These are phyloP conservation scores for Alloteropsis semialata DNA, from an alignment of 176 grass and related monocot species.

Conservation along the genomic window DNA sequence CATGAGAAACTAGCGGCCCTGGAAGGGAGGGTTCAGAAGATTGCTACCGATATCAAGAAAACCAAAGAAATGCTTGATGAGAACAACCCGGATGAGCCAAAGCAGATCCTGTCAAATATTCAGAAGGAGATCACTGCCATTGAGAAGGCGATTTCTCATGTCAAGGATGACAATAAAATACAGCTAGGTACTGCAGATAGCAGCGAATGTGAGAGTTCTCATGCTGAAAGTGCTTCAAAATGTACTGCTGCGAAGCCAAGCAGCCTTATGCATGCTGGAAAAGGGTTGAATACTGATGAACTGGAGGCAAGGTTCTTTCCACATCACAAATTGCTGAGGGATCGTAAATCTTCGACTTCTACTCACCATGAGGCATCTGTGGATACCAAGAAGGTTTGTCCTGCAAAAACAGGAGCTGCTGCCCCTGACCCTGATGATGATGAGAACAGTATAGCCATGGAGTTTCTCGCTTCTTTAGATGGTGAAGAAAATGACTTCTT, in stretches of 20 bases:
- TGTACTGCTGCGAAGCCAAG: slow-evolving; percentile 17
- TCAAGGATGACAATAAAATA: slow-evolving; percentile 55
- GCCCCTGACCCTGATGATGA: slow-evolving; percentile 18
- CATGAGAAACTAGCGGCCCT: slow-evolving; percentile 78
- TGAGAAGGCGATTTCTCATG: slow-evolving; percentile 81
- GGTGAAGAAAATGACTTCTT: slow-evolving; percentile 48
- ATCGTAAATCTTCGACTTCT: slow-evolving; percentile 29
- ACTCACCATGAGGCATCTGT: slow-evolving; percentile 29
- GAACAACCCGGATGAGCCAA: slow-evolving; percentile 86
- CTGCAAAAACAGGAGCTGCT: slow-evolving; percentile 7
- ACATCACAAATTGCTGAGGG: slow-evolving; percentile 83
- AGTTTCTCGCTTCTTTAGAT: slow-evolving; percentile 90
- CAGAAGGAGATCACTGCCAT: slow-evolving; percentile 84
- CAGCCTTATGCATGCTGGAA: slow-evolving; percentile 32
- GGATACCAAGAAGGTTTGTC: not conserved
- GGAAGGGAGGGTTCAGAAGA: slow-evolving; percentile 94
- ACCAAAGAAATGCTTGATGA: slow-evolving; percentile 91
- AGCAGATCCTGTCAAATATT: slow-evolving; percentile 87
- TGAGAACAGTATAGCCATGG: slow-evolving; percentile 65
- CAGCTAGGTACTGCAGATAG: slow-evolving; percentile 44
- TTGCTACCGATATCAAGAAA: slow-evolving; percentile 88
- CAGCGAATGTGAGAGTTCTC: slow-evolving; percentile 29
- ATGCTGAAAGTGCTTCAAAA: slow-evolving; percentile 11
- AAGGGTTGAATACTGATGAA: slow-evolving; percentile 72
- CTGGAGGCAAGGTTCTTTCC: slow-evolving; percentile 92